These are phyloP conservation scores for Vicia sativa DNA, from an alignment of 306 rosid species.

Conservation along the genomic window DNA sequence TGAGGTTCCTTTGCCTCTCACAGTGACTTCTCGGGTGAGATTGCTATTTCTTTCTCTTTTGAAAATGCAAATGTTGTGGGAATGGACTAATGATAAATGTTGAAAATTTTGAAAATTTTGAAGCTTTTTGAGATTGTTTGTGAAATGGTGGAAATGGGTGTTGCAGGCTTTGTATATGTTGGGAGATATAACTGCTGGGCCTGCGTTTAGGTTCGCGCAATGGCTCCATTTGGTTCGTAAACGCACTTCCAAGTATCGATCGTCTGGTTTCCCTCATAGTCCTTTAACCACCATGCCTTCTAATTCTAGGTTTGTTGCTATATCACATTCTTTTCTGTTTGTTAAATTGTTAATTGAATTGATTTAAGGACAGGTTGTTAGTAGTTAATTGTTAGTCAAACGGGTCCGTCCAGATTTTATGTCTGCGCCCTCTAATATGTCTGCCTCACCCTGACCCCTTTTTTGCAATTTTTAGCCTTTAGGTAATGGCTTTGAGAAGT, in stretches of 20 bases:
- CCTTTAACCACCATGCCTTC: slow-evolving; percentile 46
- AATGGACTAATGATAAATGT: background rate
- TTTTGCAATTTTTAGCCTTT: no score
- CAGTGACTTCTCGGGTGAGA: slow-evolving; percentile 74
- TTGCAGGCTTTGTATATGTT: slow-evolving; percentile 83
- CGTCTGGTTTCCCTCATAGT: slow-evolving; percentile 73
- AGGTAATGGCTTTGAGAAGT: background rate
- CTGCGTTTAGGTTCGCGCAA: slow-evolving; percentile 77
- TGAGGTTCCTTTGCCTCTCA: slow-evolving; percentile 72
- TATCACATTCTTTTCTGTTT: no score
- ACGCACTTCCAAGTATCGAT: slow-evolving; percentile 61
- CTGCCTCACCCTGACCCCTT: no score
- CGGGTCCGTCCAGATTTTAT: no score
- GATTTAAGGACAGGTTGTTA: no score
- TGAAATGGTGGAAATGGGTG: slow-evolving; percentile 9
- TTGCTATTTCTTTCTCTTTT: no score
- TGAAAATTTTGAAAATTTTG: slow-evolving; percentile 20
- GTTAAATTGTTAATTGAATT: no score
- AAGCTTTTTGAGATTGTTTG: slow-evolving; percentile 23
- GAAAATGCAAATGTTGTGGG: background rate
- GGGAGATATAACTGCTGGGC: slow-evolving; percentile 85
- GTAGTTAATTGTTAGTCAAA: no score
- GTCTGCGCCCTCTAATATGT: no score
- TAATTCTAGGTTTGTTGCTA: slow-evolving; percentile 51
- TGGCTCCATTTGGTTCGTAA: slow-evolving; percentile 94